Evolutionary conservation across 2,329 filamentous ascomycete species (phyloP), one percentile per base, ranked within the genome.

Genomic region (Paracoccidioides brasiliensis): DNA sequence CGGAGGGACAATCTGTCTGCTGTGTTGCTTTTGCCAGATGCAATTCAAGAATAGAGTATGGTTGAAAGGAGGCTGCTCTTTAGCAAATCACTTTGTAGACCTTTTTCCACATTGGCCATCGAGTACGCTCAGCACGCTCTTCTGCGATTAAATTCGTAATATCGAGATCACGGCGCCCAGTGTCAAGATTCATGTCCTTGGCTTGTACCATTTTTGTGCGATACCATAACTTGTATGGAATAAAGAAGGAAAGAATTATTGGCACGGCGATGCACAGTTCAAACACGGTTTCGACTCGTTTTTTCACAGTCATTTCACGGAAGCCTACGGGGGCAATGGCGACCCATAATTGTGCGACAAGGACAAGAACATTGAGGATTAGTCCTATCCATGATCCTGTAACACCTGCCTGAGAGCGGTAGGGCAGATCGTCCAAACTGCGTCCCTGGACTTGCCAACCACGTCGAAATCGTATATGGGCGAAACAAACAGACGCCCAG

Each of bases 321-420:
- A 88, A 41, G 80, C 79, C 90, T 2, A 64, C 68, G 53, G 68
- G 70, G 2, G 85, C 83, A 37, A 89, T 72, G 2, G 90, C 72
- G 55, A 80, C 77, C 71, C 83, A 93, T 76, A 90, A 90, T 78
- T 93, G 93, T 65, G 87, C 91, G 51, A 93, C 66, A 3, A 85
- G 80, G 57, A 88, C 83, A 40, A 85, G 66, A 22, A 82, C 70
- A 63, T 78, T 81, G 58, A 76, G 76, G 72, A 83, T 78, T 4
- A 90, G 72, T 0, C 80, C 79, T 7, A 73, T 69, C 61, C 76
- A 83, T 0, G 86, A 86, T 12, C 76, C 79, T 60, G 82, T 82
- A 6, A 76, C 74, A 57, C 77, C 75, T 53, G 69, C 72, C n/a
- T 65, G 69, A 14, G 74, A 72, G 58, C 66, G 71, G 69, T 77